Base-by-base conservation (phyloP, 495 filamentous ascomycete genomes). In the Hypoxylon trugodes region DNA sequence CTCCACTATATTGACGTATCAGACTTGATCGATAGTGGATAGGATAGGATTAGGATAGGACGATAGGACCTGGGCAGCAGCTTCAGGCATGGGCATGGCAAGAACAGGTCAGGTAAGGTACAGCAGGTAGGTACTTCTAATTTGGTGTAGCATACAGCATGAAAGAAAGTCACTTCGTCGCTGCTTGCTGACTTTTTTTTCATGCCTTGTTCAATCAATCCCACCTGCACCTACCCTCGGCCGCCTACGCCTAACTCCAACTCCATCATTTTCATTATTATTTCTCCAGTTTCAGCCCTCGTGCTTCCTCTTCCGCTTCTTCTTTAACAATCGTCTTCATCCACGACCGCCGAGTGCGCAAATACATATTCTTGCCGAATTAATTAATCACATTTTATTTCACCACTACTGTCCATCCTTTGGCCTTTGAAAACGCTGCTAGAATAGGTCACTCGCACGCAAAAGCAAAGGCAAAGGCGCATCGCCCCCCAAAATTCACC, bases 381-480 rank as follows among this genome's bases (percentile, higher is more conserved):
- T 57, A 55, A 18, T 46, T 51, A n/a, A n/a, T 45, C 12, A 55
- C 55, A 41, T 38, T 50, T 32, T 51, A 43, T 33, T 25, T 8
- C 22, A 28, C 21, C 26, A 16, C 0, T n/a, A n/a, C n/a, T n/a
- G n/a, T n/a, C n/a, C 10, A 22, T 28, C 32, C 6, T 57, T 52
- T 22, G n/a, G n/a, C 37, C 53, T 46, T 22, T 21, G 13, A n/a
- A 42, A 47, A 53, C 47, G 52, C 47, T 47, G 37, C 28, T 24
- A 22, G 13, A 24, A 52, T 47, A 50, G 16, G 46, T 15, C 5
- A 22, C 37, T 43, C 13, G 38, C 38, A 58, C 4, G 4, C 43
- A 53, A 53, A 65, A 64, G 57, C 13, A 33, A 30, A 58, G 3
- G 4, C 43, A 53, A 53, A 65, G 67, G 57, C 67, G 70, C 68